These are phyloP conservation scores for Aspergillus sp. DNA, from an alignment of 2,329 filamentous ascomycete species.

Conservation along the genomic window DNA sequence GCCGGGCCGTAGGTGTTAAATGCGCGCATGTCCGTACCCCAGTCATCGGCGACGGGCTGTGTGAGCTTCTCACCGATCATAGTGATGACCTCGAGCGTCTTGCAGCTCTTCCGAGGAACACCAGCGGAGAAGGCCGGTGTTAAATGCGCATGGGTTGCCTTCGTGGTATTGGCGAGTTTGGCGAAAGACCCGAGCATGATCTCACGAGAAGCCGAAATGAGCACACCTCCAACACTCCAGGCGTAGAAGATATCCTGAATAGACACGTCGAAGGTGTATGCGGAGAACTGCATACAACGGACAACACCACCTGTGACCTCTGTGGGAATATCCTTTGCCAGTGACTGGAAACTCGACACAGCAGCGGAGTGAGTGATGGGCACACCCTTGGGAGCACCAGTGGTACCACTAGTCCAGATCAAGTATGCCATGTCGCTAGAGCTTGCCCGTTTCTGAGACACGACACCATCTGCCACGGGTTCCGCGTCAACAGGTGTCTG, in stretches of 20 bases:
- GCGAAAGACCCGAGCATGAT: conserved; percentile 23
- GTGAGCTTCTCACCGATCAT: conserved; percentile 30
- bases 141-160: conserved; percentile 23
- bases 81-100: conserved; percentile 25
- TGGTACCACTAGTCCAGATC: conserved; percentile 35
- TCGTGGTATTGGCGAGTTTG: conserved; percentile 17
- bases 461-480: neutral
- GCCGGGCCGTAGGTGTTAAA: conserved; percentile 36
- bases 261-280: conserved; percentile 36
- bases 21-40: conserved; percentile 28
- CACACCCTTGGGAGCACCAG: conserved; percentile 33
- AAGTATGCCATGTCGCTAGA: conserved; percentile 25
- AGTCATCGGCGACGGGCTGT: conserved; percentile 27
- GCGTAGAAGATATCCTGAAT: conserved; percentile 28
- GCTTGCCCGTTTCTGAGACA: conserved; percentile 1
- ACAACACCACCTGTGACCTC: conserved; percentile 18
- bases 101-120: conserved; percentile 18
- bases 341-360: conserved; percentile 28
- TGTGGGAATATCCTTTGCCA: conserved; percentile 24
- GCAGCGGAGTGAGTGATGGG: conserved; percentile 31
- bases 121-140: conserved; percentile 26
- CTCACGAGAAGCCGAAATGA: conserved; percentile 20
- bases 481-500: neutral
- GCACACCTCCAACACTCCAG: conserved; percentile 19
- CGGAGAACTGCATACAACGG: conserved; percentile 31